Evolutionary conservation across 2,329 filamentous ascomycete species (phyloP).

Genomic region (Nemania abortiva): DNA sequence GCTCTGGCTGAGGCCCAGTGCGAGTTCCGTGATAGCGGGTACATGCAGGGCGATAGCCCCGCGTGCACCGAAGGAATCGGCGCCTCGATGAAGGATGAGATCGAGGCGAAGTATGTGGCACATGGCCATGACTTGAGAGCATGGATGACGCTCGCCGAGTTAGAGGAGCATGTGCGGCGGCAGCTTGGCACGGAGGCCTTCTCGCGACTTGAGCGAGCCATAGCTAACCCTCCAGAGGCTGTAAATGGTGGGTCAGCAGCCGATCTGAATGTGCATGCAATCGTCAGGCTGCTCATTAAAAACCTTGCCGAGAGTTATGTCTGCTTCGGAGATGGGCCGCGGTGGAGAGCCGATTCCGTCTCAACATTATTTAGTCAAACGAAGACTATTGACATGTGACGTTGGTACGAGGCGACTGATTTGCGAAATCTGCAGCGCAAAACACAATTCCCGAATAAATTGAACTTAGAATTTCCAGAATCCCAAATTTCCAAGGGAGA

Average conservation of each 20-base stretch:
- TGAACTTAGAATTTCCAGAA: no score
- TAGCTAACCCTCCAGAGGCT: not conserved
- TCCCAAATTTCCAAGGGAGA: no score
- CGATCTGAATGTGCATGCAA: constrained; percentile 11
- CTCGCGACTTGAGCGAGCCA: constrained; percentile 34
- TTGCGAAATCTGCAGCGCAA: not conserved
- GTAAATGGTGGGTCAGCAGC: not conserved
- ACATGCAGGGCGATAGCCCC: constrained; percentile 34
- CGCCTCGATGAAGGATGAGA: constrained; percentile 25
- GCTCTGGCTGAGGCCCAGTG: constrained; percentile 44
- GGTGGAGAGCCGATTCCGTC: constrained; percentile 42
- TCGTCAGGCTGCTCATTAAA: constrained; percentile 37
- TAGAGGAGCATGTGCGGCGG: constrained; percentile 42
- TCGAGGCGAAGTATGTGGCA: constrained; percentile 36
- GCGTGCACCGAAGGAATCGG: constrained; percentile 29
- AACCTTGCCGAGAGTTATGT: constrained; percentile 42
- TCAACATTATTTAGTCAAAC: constrained; percentile 35
- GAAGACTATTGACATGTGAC: constrained; percentile 15
- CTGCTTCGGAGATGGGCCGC: constrained; percentile 49
- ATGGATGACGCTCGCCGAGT: constrained; percentile 42
- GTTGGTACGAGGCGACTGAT: not conserved
- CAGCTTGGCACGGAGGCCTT: constrained; percentile 39
- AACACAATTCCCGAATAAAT: not conserved
- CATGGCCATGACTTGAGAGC: constrained; percentile 34
- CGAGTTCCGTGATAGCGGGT: constrained; percentile 41